Conservation (phyloP, 257 asterid species). For the Forsythia viridissima region DNA sequence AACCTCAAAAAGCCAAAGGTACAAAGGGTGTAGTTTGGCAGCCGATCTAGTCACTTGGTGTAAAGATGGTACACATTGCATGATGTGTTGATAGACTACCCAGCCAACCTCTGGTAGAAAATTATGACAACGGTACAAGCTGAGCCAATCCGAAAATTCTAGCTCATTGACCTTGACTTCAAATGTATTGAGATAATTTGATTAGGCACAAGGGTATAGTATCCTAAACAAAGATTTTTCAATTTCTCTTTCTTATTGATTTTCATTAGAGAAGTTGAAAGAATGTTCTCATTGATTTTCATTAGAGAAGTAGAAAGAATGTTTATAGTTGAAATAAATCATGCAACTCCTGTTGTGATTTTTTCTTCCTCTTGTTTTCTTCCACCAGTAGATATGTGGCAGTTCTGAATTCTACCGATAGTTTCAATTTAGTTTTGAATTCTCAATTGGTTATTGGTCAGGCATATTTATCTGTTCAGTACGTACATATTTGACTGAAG, state of each 20-base stretch:
- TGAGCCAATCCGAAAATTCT: not conserved
- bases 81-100: not conserved
- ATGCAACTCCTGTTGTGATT: too few relatives aligned
- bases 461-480: too few relatives aligned
- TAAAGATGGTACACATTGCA: not conserved
- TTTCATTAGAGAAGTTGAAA: not conserved
- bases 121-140: not conserved
- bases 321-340: too few relatives aligned
- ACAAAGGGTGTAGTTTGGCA: slow-evolving; percentile 4
- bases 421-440: too few relatives aligned
- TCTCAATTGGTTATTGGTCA: too few relatives aligned
- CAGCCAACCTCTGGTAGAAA: not conserved
- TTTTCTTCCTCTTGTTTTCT: too few relatives aligned
- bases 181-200: not conserved
- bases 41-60: not conserved
- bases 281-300: not conserved
- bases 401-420: too few relatives aligned
- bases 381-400: too few relatives aligned
- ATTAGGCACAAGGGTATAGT: not conserved
- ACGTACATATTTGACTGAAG: too few relatives aligned
- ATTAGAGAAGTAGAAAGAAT: not conserved
- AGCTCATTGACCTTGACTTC: not conserved
- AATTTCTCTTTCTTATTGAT: not conserved
- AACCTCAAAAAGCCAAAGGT: not conserved
- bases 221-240: not conserved